phyloP scores from a whole-genome alignment of 805 yeast genomes.

The Tetrapisispora namnaoensis region DNA sequence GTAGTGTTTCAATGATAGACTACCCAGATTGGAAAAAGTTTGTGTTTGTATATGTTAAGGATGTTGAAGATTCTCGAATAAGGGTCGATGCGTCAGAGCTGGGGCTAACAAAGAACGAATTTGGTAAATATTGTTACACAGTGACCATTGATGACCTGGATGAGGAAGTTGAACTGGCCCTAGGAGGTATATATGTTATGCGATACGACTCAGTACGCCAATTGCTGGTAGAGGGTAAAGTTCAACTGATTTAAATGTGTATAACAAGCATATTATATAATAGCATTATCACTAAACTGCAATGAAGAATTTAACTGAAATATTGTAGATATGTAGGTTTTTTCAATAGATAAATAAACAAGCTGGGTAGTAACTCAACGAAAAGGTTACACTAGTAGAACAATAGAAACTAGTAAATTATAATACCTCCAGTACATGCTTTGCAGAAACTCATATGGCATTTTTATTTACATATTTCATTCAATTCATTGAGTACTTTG shows the following conservation, averaged over 20 bases:
- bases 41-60: conserved; percentile 48
- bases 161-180: conserved; percentile 46
- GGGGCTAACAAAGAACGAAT: conserved; percentile 30
- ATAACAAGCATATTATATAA: neutral
- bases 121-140: conserved; percentile 27
- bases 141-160: conserved; percentile 36
- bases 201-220: conserved; percentile 47
- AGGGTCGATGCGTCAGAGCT: conserved; percentile 17
- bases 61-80: conserved; percentile 6
- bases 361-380: too few relatives aligned
- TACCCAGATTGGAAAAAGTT: conserved; percentile 68
- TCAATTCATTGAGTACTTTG: neutral
- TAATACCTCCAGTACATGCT: too few relatives aligned
- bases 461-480: too few relatives aligned
- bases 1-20: conserved; percentile 64
- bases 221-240: conserved; percentile 33
- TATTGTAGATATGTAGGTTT: neutral
- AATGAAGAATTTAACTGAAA: neutral
- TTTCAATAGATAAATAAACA: too few relatives aligned
- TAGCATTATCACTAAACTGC: too few relatives aligned
- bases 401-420: too few relatives aligned
- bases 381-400: too few relatives aligned
- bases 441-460: too few relatives aligned
- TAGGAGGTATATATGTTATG: conserved; percentile 67
- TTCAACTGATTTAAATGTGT: conserved; percentile 31